A percentile compares a stretch with the other conserved stretches of the same genome.
phyloP scores from a whole-genome alignment of 2,329 filamentous ascomycete species.

The Epichloe amarillans region DNA sequence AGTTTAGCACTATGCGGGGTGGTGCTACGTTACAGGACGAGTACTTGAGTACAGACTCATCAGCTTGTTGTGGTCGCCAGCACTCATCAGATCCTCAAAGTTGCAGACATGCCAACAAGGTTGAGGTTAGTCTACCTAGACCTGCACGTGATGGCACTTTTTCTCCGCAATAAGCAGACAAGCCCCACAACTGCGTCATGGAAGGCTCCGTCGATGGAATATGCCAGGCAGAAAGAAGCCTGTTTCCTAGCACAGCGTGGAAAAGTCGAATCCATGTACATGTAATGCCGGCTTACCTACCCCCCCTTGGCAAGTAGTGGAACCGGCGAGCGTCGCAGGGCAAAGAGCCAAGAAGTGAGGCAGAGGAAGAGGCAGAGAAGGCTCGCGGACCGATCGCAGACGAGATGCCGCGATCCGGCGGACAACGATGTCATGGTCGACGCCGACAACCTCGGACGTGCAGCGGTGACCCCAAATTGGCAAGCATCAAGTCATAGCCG shows the following conservation, averaged over 20 bases:
- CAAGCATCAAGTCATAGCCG: neutral
- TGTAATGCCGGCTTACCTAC: neutral
- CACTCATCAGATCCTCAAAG: too few species aligned
- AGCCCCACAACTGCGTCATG: neutral
- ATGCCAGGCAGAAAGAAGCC: neutral
- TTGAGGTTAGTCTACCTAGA: neutral
- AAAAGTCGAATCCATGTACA: neutral
- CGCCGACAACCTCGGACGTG: neutral
- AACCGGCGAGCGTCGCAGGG: neutral
- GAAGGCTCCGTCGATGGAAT: neutral
- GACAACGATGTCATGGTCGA: slow-evolving; percentile 1
- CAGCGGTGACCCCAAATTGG: neutral
- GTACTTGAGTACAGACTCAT: too few species aligned
- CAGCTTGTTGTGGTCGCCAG: too few species aligned
- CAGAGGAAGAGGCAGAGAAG: neutral
- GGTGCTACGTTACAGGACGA: too few species aligned
- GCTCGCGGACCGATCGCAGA: slow-evolving; percentile 1
- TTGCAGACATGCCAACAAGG: too few species aligned
- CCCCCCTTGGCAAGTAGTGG: neutral
- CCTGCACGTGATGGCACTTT: neutral
- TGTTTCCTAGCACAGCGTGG: neutral
- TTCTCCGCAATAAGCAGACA: neutral
- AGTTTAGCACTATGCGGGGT: neutral
- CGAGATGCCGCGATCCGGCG: slow-evolving; percentile 1
- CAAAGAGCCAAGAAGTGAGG: neutral